phyloP scores from a whole-genome alignment of 2,329 filamentous ascomycete genomes.

The Ascochyta fabae region DNA sequence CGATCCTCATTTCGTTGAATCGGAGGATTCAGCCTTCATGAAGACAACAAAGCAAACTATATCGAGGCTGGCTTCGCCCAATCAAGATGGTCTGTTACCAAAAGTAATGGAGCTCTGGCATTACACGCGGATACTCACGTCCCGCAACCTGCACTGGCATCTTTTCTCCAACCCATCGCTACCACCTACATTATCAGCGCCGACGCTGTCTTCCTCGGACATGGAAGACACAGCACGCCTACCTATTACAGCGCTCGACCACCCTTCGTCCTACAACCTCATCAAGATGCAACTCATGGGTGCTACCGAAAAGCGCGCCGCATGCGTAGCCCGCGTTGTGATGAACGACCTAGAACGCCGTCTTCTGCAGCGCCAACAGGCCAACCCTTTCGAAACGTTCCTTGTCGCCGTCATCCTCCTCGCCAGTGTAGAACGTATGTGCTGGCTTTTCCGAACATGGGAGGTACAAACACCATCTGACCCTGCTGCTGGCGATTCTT shows the following conservation, averaged over 20 bases:
- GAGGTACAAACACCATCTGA: constrained; percentile 37
- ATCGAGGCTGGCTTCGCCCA: constrained; percentile 38
- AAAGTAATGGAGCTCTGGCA: constrained; percentile 64
- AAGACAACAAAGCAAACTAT: constrained; percentile 55
- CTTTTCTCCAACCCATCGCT: constrained; percentile 55
- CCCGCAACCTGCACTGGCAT: constrained; percentile 56
- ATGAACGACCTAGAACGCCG: constrained; percentile 67
- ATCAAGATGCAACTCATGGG: constrained; percentile 62
- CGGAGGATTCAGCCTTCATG: constrained; percentile 60
- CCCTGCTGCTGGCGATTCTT: not conserved
- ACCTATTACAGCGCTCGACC: constrained; percentile 35
- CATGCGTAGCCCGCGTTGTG: constrained; percentile 59
- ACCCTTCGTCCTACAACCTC: constrained; percentile 56
- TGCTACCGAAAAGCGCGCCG: constrained; percentile 62
- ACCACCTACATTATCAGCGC: constrained; percentile 41
- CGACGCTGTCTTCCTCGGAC: constrained; percentile 40
- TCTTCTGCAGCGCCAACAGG: constrained; percentile 64
- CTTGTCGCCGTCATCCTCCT: constrained; percentile 65
- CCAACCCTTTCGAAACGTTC: constrained; percentile 64
- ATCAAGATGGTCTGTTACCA: constrained; percentile 55
- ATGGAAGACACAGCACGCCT: constrained; percentile 37
- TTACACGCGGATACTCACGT: constrained; percentile 61
- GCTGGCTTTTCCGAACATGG: constrained; percentile 64
- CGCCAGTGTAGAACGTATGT: constrained; percentile 65
- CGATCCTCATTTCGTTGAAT: constrained; percentile 54